Evolutionary conservation across 2,329 filamentous ascomycete species (phyloP), one percentile per base, ranked within the genome.

Genomic region (Aspergillus latus): DNA sequence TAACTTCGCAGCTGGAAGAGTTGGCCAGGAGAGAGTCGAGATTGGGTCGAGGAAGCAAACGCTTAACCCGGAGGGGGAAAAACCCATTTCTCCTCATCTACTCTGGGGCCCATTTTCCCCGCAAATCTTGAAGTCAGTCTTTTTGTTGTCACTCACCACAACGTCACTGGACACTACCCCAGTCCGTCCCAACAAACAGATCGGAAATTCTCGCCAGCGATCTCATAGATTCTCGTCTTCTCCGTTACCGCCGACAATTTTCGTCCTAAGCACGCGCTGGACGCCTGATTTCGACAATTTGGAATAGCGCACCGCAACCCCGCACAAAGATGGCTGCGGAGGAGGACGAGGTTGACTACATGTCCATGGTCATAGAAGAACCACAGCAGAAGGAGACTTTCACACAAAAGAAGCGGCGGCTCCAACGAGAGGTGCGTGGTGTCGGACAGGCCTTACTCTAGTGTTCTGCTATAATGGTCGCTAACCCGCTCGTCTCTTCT

Each of bases 331-430:
- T 34, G 40, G 15, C 50, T 15, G 30, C 37, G n/a, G 80, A 81
- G 5, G 90, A 92, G 5, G 90, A 92, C 16, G 90, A 92, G 61
- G 92, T 97, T 62, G 94, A 99, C 74, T 97, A 99, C 80, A 95
- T 99, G 89, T 91, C 88, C 66, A 97, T 99, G 93, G 82, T 87
- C 11, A 92, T 99, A 70, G 81, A 84, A 16, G 89, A 96, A 54
- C 81, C 84, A 0, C 73, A 73, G 15, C 72, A 77, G 54, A 82
- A 81, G 61, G 86, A 89, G 70, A 86, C 85, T 9, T 84, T 85
- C 21, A 78, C 86, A 1, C 84, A 89, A 67, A 80, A 81, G 53
- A 79, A 80, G 51, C 77, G 76, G 56, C 82, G 79, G 52, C 77
- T 79, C 69, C 82, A 75, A 67, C 80, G 72, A 70, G 84, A 76